Base-by-base conservation (phyloP, 2,329 filamentous ascomycete genomes). In the Hymenoscyphus salicellus region DNA sequence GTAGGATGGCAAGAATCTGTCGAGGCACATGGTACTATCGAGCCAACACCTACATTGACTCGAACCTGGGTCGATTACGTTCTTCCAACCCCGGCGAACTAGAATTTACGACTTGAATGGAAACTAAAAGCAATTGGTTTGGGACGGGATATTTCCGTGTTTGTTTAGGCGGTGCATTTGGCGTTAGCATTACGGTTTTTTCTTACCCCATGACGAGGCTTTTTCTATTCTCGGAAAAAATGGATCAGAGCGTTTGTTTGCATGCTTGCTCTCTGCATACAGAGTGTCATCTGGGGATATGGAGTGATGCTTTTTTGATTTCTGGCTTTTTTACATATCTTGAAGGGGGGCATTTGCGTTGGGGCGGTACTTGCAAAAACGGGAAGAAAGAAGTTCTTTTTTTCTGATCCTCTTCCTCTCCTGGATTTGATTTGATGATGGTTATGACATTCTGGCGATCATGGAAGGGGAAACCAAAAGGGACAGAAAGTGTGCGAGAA, bases 1-100 rank as follows among this genome's bases (percentile, higher is more conserved):
- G 73, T 76, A 23, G 74, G 74, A 8, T 76, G 72, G 73, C 65
- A 74, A 61, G 75, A 77, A 75, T 64, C 57, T 55, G 68, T 76
- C 30, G 64, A 68, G 30, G 58, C 66, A 38, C 61, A 66, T 52
- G 65, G 63, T 58, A 69, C 68, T 32, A 66, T 68, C 43, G 71
- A 72, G 33, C 63, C 68, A 55, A 67, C 55, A 56, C 70, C 70
- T 33, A 66, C 66, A 6, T 65, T 75, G 55, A 68, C 60, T 23
- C 63, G 70, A 52, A 70, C 61, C 28, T 74, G 71, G 70, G 71
- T 74, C 58, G 70, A 72, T 52, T 73, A 71, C 61, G 64, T 63
- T 41, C 65, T 66, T 59, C 63, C 64, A 46, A 43, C 63, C 32
- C 26, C 60, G 30, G 41, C 55, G 61, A 49, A 61, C 30, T 65